Conservation (phyloP, 306 rosid genomes). For the Ammopiptanthus mongolicus region DNA sequence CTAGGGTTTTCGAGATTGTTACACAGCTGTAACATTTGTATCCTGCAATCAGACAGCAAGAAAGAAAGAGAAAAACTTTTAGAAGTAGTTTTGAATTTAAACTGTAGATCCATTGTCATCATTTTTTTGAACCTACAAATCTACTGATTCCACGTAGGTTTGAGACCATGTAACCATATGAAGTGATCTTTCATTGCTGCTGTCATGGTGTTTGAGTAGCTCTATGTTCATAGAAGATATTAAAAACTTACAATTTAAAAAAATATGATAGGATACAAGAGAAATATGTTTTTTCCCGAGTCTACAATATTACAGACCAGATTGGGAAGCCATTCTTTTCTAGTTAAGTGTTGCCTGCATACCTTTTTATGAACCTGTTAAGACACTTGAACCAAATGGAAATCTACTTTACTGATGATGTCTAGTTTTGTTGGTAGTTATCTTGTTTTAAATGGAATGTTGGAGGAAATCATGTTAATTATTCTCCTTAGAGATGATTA, state of each 20-base stretch:
- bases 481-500: background rate
- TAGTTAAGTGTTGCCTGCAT: background rate
- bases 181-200: background rate
- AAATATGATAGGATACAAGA: background rate
- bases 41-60: background rate
- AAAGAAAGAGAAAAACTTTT: background rate
- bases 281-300: background rate
- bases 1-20: background rate
- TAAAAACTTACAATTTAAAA: background rate
- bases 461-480: background rate
- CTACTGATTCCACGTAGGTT: background rate
- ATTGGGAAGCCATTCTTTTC: background rate
- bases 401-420: background rate
- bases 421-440: background rate
- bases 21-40: background rate
- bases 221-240: background rate
- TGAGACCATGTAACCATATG: background rate
- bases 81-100: background rate
- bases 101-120: background rate
- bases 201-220: background rate
- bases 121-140: background rate
- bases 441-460: background rate
- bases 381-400: background rate
- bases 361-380: background rate
- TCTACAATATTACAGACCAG: background rate